Base-by-base conservation (phyloP, 768 basidiomycete genomes). In the Tylopilus intermedius region DNA sequence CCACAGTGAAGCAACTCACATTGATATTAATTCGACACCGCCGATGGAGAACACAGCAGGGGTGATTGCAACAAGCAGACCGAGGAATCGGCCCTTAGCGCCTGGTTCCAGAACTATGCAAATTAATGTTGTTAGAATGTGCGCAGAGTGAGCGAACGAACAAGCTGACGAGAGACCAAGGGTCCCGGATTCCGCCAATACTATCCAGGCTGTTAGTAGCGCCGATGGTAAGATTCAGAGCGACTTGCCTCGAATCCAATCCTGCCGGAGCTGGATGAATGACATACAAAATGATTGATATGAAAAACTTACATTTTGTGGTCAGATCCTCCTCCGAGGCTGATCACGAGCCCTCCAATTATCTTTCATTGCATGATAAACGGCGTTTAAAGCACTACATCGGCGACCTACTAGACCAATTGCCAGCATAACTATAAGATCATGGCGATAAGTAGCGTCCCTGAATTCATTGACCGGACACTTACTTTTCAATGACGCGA, bases 1-100 rank as follows among this genome's bases (percentile, higher is more conserved):
- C 33, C 64, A 45, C 32, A 66, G 1, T 21, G 68, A 14, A 47
- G 41, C 7, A 29, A 63, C 76, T 54, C 58, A 82, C 83, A 87
- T 78, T 26, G 82, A 81, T 37, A 90, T 82, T 39, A 87, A 70
- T 62, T 91, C 88, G 74, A 89, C 81, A 37, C 83, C 87, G 61
- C 86, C 81, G 73, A 83, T 86, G 5, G 88, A 88, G 76, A 88
- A 93, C 2, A 81, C 82, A 13, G 58, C 60, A 18, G 63, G 60
- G 18, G 54, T 29, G 2, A 64, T 56, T 8, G 56, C 58, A 27
- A 56, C 54, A 29, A 64, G 62, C 50, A 64, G 26, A n/a, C 60
- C 53, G 11, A 64, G 39, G 49, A 64, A 64, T 18, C 58, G 56
- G n/a, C 63, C 63, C 13, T 13, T 32, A 18, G 57, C 58, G 30